A percentile compares a stretch with the other conserved stretches of the same genome.
Evolutionary conservation across 768 basidiomycete species (phyloP).

Genomic region (Boletus reticulatus): DNA sequence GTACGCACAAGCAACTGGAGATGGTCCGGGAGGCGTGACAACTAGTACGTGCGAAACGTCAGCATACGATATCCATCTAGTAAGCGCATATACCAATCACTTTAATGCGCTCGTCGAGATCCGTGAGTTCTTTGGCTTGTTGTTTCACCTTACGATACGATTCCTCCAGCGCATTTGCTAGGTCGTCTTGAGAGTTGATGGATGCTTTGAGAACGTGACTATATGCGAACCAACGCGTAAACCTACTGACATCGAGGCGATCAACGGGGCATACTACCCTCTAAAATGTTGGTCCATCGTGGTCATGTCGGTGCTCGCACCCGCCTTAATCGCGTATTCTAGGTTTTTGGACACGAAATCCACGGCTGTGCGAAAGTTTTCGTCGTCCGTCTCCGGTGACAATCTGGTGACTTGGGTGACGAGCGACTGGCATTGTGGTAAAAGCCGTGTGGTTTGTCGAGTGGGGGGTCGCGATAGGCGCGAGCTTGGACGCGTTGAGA

Average conservation of each 20-base stretch:
- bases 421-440: slow-evolving; percentile 53
- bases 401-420: slow-evolving; percentile 55
- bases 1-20: slow-evolving; percentile 65
- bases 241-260: slow-evolving; percentile 1
- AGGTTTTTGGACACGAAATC: slow-evolving; percentile 59
- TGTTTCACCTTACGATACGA: slow-evolving; percentile 51
- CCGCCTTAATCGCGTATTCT: slow-evolving; percentile 57
- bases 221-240: slow-evolving; percentile 6
- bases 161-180: slow-evolving; percentile 60
- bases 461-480: slow-evolving; percentile 53
- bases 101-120: slow-evolving; percentile 67
- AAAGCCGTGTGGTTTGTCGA: slow-evolving; percentile 47
- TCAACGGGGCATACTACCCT: slow-evolving; percentile 43
- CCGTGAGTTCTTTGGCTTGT: slow-evolving; percentile 46
- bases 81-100: slow-evolving; percentile 30
- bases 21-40: slow-evolving; percentile 64
- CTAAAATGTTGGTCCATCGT: slow-evolving; percentile 49
- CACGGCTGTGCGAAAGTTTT: slow-evolving; percentile 46
- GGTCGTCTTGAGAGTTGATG: slow-evolving; percentile 58
- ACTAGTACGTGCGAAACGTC: slow-evolving; percentile 31
- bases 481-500: slow-evolving; percentile 38
- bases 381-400: slow-evolving; percentile 39
- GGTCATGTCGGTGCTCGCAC: slow-evolving; percentile 54
- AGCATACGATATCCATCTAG: background rate
- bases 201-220: slow-evolving; percentile 69